phyloP scores from a whole-genome alignment of 1,284 basidiomycete species.

The Sporisorium scitamineum region DNA sequence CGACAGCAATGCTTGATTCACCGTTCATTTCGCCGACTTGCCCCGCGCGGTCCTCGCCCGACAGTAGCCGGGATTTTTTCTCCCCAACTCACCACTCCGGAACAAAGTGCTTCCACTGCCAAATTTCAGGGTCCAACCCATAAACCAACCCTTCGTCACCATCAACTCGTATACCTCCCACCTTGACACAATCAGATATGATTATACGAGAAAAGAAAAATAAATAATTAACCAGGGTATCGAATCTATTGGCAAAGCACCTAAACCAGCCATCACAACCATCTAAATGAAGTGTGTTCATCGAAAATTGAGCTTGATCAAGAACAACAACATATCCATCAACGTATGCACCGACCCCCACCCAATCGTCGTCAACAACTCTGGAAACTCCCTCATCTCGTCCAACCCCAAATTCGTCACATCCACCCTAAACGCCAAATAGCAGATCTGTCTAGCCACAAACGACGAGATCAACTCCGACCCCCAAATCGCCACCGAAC shows the following conservation, averaged over 20 bases:
- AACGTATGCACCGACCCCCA: slow-evolving; percentile 74
- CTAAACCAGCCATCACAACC: too few species aligned
- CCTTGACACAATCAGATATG: too few species aligned
- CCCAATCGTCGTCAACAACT: slow-evolving; percentile 69
- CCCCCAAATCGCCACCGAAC: slow-evolving; percentile 73
- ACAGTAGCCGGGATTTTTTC: slow-evolving; percentile 12
- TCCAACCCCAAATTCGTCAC: slow-evolving; percentile 73
- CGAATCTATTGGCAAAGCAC: not conserved
- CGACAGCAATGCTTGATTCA: not conserved
- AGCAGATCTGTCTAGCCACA: slow-evolving; percentile 71
- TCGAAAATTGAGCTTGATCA: slow-evolving; percentile 65
- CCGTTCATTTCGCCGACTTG: slow-evolving; percentile 1
- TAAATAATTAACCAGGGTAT: too few species aligned
- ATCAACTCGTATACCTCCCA: not conserved
- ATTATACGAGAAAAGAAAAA: not conserved
- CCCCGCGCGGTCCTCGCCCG: slow-evolving; percentile 15
- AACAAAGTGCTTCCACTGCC: slow-evolving; percentile 18
- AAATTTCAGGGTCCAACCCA: slow-evolving; percentile 4
- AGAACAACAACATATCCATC: slow-evolving; percentile 74
- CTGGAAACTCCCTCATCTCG: slow-evolving; percentile 73
- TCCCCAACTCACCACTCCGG: not conserved
- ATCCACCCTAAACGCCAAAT: slow-evolving; percentile 71
- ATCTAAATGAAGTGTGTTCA: slow-evolving; percentile 22
- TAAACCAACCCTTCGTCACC: not conserved
- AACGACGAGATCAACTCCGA: slow-evolving; percentile 72